Evolutionary conservation across 2,329 filamentous ascomycete genomes (phyloP).

Genomic region (Aspergillus chevalieri): DNA sequence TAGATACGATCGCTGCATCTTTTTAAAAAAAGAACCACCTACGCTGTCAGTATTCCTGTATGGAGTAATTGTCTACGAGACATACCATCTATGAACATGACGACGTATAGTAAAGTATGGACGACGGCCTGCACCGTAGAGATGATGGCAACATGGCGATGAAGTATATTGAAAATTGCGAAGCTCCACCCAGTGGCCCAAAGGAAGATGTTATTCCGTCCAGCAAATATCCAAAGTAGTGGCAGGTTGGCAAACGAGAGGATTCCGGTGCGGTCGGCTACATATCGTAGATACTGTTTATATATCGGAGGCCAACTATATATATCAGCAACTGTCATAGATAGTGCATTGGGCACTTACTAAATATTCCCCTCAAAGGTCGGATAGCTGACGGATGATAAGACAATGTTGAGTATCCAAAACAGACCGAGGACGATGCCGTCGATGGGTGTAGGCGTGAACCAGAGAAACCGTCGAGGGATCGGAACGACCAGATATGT

Average conservation of each 20-base stretch:
- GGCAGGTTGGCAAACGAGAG: constrained; percentile 60
- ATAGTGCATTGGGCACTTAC: constrained; percentile 21
- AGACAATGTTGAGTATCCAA: constrained; percentile 39
- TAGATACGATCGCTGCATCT: constrained; percentile 22
- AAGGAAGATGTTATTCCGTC: constrained; percentile 60
- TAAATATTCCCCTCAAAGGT: constrained; percentile 44
- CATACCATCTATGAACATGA: constrained; percentile 28
- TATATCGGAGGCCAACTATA: constrained; percentile 22
- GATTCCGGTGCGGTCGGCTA: constrained; percentile 59
- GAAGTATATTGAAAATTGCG: constrained; percentile 60
- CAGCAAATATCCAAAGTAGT: constrained; percentile 60
- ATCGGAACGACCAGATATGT: constrained; percentile 40
- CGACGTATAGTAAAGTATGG: constrained; percentile 56
- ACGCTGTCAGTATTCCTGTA: neutral
- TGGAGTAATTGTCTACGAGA: neutral
- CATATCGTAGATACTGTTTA: constrained; percentile 47
- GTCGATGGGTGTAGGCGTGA: constrained; percentile 45
- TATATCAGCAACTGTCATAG: constrained; percentile 2
- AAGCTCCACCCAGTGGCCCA: constrained; percentile 66
- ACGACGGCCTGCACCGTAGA: constrained; percentile 57
- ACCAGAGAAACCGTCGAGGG: constrained; percentile 37
- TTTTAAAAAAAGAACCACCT: constrained; percentile 22
- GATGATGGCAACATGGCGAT: constrained; percentile 60
- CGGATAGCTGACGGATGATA: constrained; percentile 42
- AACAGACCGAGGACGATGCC: constrained; percentile 40